Evolutionary conservation across 345 rosid genomes (phyloP).

Genomic region (Eucalyptus cloeziana): DNA sequence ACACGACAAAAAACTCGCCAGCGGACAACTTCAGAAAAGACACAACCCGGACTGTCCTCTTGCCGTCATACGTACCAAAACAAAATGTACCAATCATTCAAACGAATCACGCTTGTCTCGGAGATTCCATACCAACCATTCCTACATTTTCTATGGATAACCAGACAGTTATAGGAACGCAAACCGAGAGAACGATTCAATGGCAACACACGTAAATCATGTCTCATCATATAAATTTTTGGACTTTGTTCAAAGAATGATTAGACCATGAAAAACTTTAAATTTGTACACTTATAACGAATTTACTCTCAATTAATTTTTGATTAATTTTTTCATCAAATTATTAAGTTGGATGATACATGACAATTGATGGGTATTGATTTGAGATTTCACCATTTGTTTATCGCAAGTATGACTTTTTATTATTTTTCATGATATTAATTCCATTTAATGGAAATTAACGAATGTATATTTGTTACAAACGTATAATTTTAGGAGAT

Average conservation of each 20-base stretch:
- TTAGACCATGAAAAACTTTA: no score
- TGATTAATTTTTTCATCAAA: no score
- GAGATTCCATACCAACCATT: not conserved
- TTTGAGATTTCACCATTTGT: no score
- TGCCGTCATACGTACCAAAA: not conserved
- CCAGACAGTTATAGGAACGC: not conserved
- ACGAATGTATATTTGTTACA: no score
- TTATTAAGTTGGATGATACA: accelerated
- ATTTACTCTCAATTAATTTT: accelerated
- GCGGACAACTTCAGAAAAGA: not conserved
- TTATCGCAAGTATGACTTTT: accelerated
- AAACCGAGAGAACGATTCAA: not conserved
- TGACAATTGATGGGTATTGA: accelerated
- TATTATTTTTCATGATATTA: no score
- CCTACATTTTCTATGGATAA: not conserved
- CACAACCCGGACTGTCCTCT: not conserved
- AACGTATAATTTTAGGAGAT: accelerated
- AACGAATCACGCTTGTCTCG: not conserved
- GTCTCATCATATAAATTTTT: not conserved
- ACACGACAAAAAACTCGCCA: not conserved
- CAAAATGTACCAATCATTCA: not conserved
- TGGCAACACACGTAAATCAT: not conserved
- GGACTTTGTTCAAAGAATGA: not conserved
- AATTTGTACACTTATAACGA: accelerated
- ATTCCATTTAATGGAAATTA: accelerated